Conservation (phyloP, 192 early-diverging fungal genomes). For the Hyaloraphidium curvatum region DNA sequence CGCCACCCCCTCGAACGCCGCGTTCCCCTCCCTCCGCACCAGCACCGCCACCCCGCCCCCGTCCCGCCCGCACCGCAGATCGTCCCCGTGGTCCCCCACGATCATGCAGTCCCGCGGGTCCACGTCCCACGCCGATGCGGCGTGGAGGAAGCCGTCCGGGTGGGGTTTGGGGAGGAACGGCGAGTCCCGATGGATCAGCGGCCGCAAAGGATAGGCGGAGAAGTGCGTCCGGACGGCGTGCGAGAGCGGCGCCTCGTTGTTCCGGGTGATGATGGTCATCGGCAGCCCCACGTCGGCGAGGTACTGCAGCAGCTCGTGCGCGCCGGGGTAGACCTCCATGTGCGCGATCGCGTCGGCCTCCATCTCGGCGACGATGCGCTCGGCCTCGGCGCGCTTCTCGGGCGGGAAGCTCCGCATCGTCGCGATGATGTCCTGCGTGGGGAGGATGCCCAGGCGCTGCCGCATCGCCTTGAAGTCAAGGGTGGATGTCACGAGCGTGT, state of each 20-base stretch:
- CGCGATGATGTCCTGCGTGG: no score
- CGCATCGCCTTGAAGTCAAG: no score
- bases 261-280: slow-evolving; percentile 27
- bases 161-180: slow-evolving; percentile 24
- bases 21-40: no score
- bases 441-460: no score
- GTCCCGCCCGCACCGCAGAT: slow-evolving; percentile 21
- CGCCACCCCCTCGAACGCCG: no score
- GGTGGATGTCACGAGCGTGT: no score
- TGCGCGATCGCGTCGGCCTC: no score
- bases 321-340: slow-evolving; percentile 5
- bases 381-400: no score
- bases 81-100: slow-evolving; percentile 30
- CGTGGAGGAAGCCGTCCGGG: slow-evolving; percentile 18
- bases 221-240: slow-evolving; percentile 23
- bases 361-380: no score
- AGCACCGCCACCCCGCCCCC: slow-evolving; percentile 22
- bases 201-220: slow-evolving; percentile 15
- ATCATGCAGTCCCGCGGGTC: slow-evolving; percentile 23
- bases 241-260: slow-evolving; percentile 17
- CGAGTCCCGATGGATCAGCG: slow-evolving; percentile 22
- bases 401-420: no score
- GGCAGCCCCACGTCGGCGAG: background rate
- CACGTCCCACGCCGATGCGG: slow-evolving; percentile 19
- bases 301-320: background rate